Conservation (phyloP, 768 basidiomycete genomes). For the Boletus vinaceobasis region DNA sequence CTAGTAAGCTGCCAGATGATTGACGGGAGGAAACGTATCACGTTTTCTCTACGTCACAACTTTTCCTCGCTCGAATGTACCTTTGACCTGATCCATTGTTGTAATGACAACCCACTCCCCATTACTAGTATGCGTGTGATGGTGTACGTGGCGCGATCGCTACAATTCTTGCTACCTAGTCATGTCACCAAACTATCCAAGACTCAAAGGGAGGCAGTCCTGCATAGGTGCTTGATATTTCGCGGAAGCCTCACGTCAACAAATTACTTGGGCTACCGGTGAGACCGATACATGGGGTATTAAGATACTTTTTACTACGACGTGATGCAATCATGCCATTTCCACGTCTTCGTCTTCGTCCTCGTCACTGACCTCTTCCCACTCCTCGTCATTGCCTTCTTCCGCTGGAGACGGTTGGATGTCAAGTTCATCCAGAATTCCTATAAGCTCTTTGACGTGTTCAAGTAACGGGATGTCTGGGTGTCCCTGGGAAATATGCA, state of each 20-base stretch:
- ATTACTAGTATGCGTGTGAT: background rate
- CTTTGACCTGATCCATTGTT: too few species aligned
- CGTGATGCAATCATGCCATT: conserved; percentile 39
- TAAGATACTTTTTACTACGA: conserved; percentile 11
- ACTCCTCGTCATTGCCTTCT: conserved; percentile 44
- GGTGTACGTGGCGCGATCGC: background rate
- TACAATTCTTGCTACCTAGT: background rate
- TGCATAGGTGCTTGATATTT: background rate
- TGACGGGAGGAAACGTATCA: too few species aligned
- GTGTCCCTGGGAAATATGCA: conserved; percentile 69
- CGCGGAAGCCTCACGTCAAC: too few species aligned
- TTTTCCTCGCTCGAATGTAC: too few species aligned
- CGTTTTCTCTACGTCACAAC: too few species aligned
- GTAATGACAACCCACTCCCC: too few species aligned
- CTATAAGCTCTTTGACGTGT: conserved; percentile 72
- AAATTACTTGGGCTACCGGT: background rate
- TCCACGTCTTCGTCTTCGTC: conserved; percentile 55
- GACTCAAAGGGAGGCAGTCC: background rate
- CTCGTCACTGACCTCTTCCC: conserved; percentile 61
- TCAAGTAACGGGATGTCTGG: conserved; percentile 72
- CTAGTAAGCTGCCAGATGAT: background rate
- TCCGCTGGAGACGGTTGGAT: conserved; percentile 57
- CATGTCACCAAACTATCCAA: background rate
- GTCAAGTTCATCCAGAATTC: conserved; percentile 62
- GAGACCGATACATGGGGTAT: background rate